Conservation (phyloP, 2,329 filamentous ascomycete species). For the Phialophora verrucosa region DNA sequence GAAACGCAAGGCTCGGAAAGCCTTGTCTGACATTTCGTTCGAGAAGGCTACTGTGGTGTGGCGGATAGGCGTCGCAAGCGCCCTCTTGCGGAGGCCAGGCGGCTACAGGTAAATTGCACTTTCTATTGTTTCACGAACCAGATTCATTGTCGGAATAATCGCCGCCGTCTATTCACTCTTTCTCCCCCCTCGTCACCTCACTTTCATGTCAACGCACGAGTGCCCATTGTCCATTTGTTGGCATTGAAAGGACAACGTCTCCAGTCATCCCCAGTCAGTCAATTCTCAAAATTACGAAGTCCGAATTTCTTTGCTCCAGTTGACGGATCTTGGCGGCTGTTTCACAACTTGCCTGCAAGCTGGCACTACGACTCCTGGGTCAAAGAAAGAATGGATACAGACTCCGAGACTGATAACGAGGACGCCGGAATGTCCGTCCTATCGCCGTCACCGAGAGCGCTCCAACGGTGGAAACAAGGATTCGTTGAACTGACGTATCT, state of each 20-base stretch:
- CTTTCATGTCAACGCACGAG: not conserved
- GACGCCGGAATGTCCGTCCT: slow-evolving; percentile 3
- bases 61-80: slow-evolving; percentile 23
- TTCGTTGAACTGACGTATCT: slow-evolving; percentile 44
- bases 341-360: slow-evolving; percentile 3
- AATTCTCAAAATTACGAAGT: slow-evolving; percentile 4
- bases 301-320: slow-evolving; percentile 16
- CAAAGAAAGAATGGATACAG: slow-evolving; percentile 24
- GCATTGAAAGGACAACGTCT: not conserved
- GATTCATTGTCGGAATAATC: slow-evolving; percentile 12
- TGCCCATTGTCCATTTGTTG: not conserved
- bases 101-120: slow-evolving; percentile 38
- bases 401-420: not conserved
- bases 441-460: slow-evolving; percentile 1
- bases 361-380: slow-evolving; percentile 6
- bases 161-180: not conserved
- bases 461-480: slow-evolving; percentile 30
- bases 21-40: slow-evolving; percentile 10
- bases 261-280: not conserved
- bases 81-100: slow-evolving; percentile 23
- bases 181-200: slow-evolving; percentile 1
- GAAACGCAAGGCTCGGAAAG: slow-evolving; percentile 20
- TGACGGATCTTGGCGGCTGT: slow-evolving; percentile 22
- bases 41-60: slow-evolving; percentile 14
- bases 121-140: slow-evolving; percentile 26